Base-by-base conservation (phyloP, 495 filamentous ascomycete genomes). In the Aspergillus saccharolyticus region DNA sequence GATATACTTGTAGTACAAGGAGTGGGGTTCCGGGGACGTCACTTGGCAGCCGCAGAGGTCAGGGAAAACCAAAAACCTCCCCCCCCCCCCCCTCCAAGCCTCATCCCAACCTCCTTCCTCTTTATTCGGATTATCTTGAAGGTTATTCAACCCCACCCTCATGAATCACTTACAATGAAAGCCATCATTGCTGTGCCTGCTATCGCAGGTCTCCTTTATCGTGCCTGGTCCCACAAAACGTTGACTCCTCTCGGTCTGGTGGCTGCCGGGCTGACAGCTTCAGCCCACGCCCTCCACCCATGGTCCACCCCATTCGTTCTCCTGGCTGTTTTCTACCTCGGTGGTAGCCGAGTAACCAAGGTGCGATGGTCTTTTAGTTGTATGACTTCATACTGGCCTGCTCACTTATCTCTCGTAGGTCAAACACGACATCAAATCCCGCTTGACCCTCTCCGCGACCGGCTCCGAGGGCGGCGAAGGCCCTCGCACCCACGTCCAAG, bases 301-400 rank as follows among this genome's bases (percentile, higher is more conserved):
- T 96, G 89, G 89, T 88, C 86, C 54, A 74, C 91, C n/a, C 91
- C 89, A 2, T 95, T 96, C 70, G 78, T 81, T 20, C 79, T 97
- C 12, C 80, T 98, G 2, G 79, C 78, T 43, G 83, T 92, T 17
- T 98, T 98, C 77, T 97, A 96, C 76, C 74, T 92, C 2, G 84
- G 86, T 0, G 95, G 89, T 0, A 96, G 88, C 0, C 78, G 82
- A 51, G 92, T 85, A 1, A 98, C 94, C 0, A 93, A 91, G 72
- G 87, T 90, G 66, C n/a, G n/a, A n/a, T n/a, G n/a, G n/a, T n/a
- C n/a, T n/a, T n/a, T n/a, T n/a, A n/a, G n/a, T n/a, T n/a, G n/a
- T n/a, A n/a, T n/a, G n/a, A n/a, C n/a, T n/a, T n/a, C n/a, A n/a
- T n/a, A n/a, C n/a, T n/a, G n/a, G n/a, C 25, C 25, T 28, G 25